Base-by-base conservation (phyloP, 1,139 yeast genomes). In the Suhomyces taliae region DNA sequence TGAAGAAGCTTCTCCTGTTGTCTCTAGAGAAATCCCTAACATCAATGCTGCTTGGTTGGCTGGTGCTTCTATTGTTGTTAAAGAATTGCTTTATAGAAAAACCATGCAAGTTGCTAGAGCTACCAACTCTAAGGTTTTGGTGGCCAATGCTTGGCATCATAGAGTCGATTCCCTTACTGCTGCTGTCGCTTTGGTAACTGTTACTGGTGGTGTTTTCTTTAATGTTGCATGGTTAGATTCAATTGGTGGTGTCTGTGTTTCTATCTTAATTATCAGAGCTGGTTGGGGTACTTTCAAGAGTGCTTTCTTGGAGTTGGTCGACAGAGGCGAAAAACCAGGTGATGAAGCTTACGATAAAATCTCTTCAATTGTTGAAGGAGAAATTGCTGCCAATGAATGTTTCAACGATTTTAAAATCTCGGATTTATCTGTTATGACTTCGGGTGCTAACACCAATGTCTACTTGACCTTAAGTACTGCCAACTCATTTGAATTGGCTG, bases 81-180 rank as follows among this genome's bases (percentile, higher is more conserved):
- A 93, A 62, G 99, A 93, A 65, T 77, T 96, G 78, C 81, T 93
- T 40, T 93, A 82, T 67, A 82, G 82, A 49, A 87, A 88, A 12
- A 93, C 99, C 0, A 78, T 85, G 71, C 80, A 82, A 53, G 83
- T 93, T 15, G 98, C 97, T 3, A 72, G 76, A 39, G 72, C 77
- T 51, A 81, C 90, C 31, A 87, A 89, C 59, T 90, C 97, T 1
- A 88, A 90, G 52, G 98, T 93, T 6, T 76, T 93, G 46, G 85
- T 90, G 43, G 99, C 99, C 7, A 93, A 93, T 61, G 99, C 99
- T 3, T 93, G 98, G 98, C 99, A 93, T 64, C 99, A 93, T 62
- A 78, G 99, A 53, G 91, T 93, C n/a, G 99, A 93, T 64, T 87
- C 96, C 1, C 66, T 93, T 56, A 95, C 98, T 0, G 90, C 97